These are phyloP conservation scores for Choiromyces venosus DNA, from an alignment of 495 filamentous ascomycete species.

Conservation along the genomic window DNA sequence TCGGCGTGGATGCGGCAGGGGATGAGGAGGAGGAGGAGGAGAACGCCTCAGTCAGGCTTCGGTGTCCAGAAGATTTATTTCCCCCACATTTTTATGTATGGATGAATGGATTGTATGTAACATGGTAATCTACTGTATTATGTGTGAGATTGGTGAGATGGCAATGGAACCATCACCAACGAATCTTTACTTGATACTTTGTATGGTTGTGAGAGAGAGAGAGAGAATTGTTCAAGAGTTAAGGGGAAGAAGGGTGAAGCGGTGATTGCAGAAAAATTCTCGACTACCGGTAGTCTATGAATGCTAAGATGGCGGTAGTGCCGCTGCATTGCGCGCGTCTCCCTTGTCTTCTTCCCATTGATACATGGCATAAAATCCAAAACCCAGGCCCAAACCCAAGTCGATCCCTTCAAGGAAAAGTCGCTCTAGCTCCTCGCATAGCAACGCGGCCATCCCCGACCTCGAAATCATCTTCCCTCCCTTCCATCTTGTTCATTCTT, in stretches of 20 bases:
- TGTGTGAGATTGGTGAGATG: not conserved
- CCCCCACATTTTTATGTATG: not conserved
- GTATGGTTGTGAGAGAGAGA: not conserved
- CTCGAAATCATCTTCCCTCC: slow-evolving; percentile 2
- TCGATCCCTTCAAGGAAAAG: not conserved
- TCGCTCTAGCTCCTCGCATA: not conserved
- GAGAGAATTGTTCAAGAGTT: not conserved
- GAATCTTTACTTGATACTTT: not conserved
- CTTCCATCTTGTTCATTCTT: slow-evolving; percentile 6
- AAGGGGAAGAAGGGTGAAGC: not conserved
- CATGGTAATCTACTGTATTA: not conserved
- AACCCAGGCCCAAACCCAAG: not conserved
- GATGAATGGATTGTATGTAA: not conserved
- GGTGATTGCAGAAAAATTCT: not conserved
- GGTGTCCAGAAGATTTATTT: not conserved
- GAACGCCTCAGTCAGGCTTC: not conserved
- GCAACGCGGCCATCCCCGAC: slow-evolving; percentile 18
- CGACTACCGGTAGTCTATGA: not conserved
- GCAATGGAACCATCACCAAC: not conserved
- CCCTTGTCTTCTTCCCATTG: not conserved
- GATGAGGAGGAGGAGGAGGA: not conserved
- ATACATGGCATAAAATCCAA: not conserved
- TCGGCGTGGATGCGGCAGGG: not conserved
- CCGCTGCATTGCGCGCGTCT: not conserved
- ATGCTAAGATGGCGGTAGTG: not conserved